Conservation (phyloP, 2,329 filamentous ascomycete species). For the Thermoascus crustaceus region DNA sequence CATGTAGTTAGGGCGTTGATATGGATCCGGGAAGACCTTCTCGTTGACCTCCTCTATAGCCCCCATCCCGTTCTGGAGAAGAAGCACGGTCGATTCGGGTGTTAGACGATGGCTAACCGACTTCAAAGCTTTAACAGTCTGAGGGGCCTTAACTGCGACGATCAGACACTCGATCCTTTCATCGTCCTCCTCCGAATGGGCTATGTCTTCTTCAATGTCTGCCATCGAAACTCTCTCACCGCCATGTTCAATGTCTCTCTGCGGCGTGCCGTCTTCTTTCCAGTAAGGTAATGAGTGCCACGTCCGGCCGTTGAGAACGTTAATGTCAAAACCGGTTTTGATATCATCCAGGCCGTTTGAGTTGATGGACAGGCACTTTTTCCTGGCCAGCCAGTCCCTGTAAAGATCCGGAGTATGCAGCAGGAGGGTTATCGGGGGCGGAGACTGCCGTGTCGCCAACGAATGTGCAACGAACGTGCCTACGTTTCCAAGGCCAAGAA, state of each 20-base stretch:
- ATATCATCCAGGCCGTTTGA: constrained; percentile 34
- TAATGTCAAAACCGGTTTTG: constrained; percentile 37
- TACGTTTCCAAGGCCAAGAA: constrained; percentile 74
- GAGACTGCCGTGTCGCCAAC: constrained; percentile 51
- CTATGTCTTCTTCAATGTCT: constrained; percentile 7
- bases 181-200: constrained; percentile 21
- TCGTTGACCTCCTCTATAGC: constrained; percentile 69
- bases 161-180: constrained; percentile 65
- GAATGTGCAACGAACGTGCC: constrained; percentile 71
- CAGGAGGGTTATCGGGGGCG: constrained; percentile 72
- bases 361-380: constrained; percentile 27
- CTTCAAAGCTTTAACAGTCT: constrained; percentile 58
- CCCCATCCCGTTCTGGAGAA: constrained; percentile 77
- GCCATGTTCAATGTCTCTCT: constrained; percentile 5
- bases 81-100: constrained; percentile 60
- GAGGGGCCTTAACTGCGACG: constrained; percentile 65
- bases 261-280: constrained; percentile 10
- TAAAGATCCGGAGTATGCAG: constrained; percentile 50
- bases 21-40: constrained; percentile 59
- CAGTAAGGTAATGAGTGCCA: constrained; percentile 26
- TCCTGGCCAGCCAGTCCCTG: constrained; percentile 23
- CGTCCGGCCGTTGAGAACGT: constrained; percentile 26
- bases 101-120: constrained; percentile 60
- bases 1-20: constrained; percentile 64
- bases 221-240: constrained; percentile 8